Evolutionary conservation across 495 filamentous ascomycete genomes (phyloP).

Genomic region (Penicillium dipodomyicola): DNA sequence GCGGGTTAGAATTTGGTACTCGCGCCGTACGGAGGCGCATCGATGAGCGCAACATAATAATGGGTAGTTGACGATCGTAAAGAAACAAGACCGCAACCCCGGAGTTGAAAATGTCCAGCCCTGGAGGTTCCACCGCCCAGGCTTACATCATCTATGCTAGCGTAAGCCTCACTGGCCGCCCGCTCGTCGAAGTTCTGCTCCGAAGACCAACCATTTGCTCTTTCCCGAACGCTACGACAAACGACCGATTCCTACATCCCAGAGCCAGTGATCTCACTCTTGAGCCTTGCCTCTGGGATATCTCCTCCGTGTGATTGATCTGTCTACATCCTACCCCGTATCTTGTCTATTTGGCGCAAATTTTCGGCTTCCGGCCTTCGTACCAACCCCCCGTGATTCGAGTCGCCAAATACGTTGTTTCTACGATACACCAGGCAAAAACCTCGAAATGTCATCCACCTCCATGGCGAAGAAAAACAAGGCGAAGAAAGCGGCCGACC

Average conservation of each 20-base stretch:
- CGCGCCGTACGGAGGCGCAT: slow-evolving; percentile 31
- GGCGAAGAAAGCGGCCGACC: slow-evolving; percentile 73
- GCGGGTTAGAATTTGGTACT: slow-evolving; percentile 25
- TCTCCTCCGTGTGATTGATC: slow-evolving; percentile 21
- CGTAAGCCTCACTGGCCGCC: slow-evolving; percentile 5
- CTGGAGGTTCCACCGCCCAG: neutral
- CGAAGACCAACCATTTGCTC: slow-evolving; percentile 6
- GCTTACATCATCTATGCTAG: slow-evolving; percentile 10
- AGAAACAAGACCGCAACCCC: slow-evolving; percentile 2
- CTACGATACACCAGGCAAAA: neutral
- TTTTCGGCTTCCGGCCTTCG: slow-evolving; percentile 20
- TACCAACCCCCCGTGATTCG: neutral
- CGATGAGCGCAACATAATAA: slow-evolving; percentile 39
- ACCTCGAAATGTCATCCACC: slow-evolving; percentile 39
- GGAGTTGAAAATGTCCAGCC: slow-evolving; percentile 8
- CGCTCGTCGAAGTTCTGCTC: slow-evolving; percentile 14
- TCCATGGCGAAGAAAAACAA: slow-evolving; percentile 62
- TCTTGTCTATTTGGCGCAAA: slow-evolving; percentile 21
- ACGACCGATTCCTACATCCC: slow-evolving; percentile 8
- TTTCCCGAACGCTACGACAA: slow-evolving; percentile 4
- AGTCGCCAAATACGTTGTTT: neutral
- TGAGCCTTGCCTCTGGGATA: slow-evolving; percentile 26
- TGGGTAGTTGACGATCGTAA: slow-evolving; percentile 1
- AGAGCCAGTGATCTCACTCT: slow-evolving; percentile 23
- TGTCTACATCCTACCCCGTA: slow-evolving; percentile 13